Percentiles rank a stretch among this genome's conserved stretches.
Evolutionary conservation across 305 asterid genomes (phyloP).

Genomic region (Caryopteris hybrid): DNA sequence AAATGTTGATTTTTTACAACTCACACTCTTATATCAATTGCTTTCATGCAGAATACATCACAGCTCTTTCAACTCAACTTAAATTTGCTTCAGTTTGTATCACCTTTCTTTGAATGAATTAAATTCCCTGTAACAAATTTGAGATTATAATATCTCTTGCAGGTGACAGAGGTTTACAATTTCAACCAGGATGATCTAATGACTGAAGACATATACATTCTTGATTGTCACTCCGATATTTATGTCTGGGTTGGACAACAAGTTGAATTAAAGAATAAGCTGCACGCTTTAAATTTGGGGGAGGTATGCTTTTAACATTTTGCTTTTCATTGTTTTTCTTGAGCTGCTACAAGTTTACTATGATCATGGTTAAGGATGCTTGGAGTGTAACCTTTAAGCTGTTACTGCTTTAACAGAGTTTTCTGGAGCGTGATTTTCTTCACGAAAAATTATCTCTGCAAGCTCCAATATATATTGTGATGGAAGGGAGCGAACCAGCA

Average conservation of each 20-base stretch:
- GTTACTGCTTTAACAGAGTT: constrained; percentile 50
- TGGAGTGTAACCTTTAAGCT: not conserved
- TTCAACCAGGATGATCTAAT: constrained; percentile 93
- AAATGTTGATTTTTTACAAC: not conserved
- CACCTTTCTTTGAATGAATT: not conserved
- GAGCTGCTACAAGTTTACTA: not conserved
- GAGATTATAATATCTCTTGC: constrained; percentile 24
- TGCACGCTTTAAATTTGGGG: constrained; percentile 59
- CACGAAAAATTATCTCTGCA: constrained; percentile 69
- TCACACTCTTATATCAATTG: not conserved
- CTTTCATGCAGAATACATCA: not conserved
- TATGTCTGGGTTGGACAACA: constrained; percentile 91
- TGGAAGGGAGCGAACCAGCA: constrained; percentile 85
- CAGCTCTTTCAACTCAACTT: not conserved
- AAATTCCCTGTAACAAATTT: constrained; percentile 10
- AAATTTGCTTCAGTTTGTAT: not conserved
- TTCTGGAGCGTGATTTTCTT: constrained; percentile 76
- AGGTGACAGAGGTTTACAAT: constrained; percentile 92
- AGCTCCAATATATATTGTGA: constrained; percentile 67
- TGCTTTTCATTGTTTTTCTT: not conserved
- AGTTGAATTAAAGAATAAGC: constrained; percentile 62
- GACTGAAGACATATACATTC: constrained; percentile 93
- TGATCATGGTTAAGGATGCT: not conserved
- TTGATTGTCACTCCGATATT: constrained; percentile 75
- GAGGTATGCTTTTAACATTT: constrained; percentile 50